Evolutionary conservation across 352 stramenopile species (phyloP).

Genomic region (Phytophthora ohioensis): DNA sequence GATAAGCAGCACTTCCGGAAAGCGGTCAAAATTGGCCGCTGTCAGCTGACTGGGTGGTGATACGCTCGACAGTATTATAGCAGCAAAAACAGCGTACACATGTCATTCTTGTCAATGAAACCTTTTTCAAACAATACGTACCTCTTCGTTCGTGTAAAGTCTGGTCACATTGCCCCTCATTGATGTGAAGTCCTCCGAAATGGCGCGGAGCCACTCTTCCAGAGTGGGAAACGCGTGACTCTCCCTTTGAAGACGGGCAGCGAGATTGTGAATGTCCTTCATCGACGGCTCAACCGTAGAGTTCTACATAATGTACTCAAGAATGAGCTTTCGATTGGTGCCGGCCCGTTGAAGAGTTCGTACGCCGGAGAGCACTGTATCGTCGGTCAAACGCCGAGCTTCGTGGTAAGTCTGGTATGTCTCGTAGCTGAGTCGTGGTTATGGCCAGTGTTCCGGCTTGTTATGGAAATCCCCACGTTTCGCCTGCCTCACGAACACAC

Average conservation of each 20-base stretch:
- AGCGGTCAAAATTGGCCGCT: conserved; percentile 9
- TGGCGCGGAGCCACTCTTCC: conserved; percentile 1
- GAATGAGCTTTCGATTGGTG: neutral
- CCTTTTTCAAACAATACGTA: neutral
- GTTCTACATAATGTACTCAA: conserved; percentile 8
- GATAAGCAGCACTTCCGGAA: conserved; percentile 13
- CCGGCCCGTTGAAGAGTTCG: neutral
- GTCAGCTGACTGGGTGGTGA: conserved; percentile 4
- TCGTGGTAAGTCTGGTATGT: conserved; percentile 11
- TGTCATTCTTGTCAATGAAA: neutral
- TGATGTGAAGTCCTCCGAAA: conserved; percentile 1
- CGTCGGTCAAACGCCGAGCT: neutral
- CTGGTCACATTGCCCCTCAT: neutral
- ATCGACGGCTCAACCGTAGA: neutral
- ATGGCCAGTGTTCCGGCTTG: neutral
- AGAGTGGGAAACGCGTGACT: neutral
- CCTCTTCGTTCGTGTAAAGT: neutral
- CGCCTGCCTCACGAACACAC: neutral
- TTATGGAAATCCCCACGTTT: conserved; percentile 7
- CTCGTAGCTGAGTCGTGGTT: conserved; percentile 10
- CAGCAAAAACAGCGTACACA: neutral
- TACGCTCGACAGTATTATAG: neutral
- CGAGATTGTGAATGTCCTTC: conserved; percentile 13
- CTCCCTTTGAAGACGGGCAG: neutral
- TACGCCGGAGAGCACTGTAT: too few relatives aligned